phyloP scores from a whole-genome alignment of 1,139 yeast species.

The Lodderomyces pseudojiufengensis region DNA sequence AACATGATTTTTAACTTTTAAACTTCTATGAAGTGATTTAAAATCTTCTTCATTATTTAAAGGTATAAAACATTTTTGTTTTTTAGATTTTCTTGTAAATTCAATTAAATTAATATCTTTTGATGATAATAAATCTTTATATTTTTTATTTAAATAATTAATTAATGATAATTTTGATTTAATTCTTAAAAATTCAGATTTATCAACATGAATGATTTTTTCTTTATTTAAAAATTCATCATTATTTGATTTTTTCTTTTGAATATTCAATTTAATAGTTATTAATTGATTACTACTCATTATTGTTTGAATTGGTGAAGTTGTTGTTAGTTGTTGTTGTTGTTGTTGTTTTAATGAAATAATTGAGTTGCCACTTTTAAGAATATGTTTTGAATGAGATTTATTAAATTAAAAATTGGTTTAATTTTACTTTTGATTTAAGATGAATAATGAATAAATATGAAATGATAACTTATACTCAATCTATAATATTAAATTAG shows the following conservation, averaged over 20 bases:
- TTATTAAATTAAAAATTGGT: too few relatives aligned
- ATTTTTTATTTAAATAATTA: constrained; percentile 11
- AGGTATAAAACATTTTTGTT: constrained; percentile 36
- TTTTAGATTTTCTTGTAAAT: constrained; percentile 39
- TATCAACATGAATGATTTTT: constrained; percentile 12
- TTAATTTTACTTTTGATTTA: too few relatives aligned
- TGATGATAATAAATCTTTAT: constrained; percentile 11
- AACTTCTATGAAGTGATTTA: constrained; percentile 43
- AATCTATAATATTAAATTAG: too few relatives aligned
- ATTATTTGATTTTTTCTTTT: neutral
- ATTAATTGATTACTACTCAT: constrained; percentile 8
- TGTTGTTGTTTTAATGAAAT: neutral
- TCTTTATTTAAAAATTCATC: constrained; percentile 7
- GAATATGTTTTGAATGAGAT: too few relatives aligned
- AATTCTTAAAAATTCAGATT: constrained; percentile 13
- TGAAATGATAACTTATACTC: too few relatives aligned
- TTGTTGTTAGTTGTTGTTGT: neutral
- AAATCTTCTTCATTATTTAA: constrained; percentile 42
- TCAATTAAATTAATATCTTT: neutral
- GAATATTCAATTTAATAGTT: constrained; percentile 12
- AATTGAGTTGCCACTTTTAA: too few relatives aligned
- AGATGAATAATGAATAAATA: too few relatives aligned
- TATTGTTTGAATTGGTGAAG: neutral
- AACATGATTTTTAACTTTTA: constrained; percentile 41
- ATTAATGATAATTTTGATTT: constrained; percentile 17